Base-by-base conservation (phyloP, 805 yeast genomes). In the Ogataea minuta region DNA sequence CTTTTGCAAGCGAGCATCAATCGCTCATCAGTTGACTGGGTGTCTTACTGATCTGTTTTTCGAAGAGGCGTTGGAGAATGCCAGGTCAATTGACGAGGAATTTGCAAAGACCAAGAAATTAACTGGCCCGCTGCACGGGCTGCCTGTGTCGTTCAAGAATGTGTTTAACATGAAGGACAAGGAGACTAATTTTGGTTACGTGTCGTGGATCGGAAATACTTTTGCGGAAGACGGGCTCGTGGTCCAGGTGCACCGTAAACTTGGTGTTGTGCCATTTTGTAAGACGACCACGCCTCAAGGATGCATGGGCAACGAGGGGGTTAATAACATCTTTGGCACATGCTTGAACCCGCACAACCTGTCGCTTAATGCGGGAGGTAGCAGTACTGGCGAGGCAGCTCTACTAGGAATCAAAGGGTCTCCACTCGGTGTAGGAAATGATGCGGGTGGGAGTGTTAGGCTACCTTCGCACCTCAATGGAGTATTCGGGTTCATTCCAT, bases 341-440 rank as follows among this genome's bases (percentile, higher is more conserved):
- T 67, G 79, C 5, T 56, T 66, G 44, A 77, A 77, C 50, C 71
- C 81, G 0, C 59, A 60, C 55, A 76, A 78, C 46, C 60, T 74
- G 31, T 58, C 66, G 17, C 63, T 77, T 41, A 68, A 79, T 11
- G 69, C 77, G 4, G 82, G 83, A 41, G 84, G 84, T 7, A 72
- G 79, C 3, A 72, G 80, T 7, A 76, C 80, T 13, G 84, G 84
- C 30, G 84, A 78, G 55, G 80, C 81, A 37, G 74, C 81, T 0
- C 52, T 76, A 37, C 67, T 76, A 25, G 77, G 71, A 2, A 64
- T 72, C 54, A 71, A 68, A 34, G 83, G 79, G 4, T 70, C 80
- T 9, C 69, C 73, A 1, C 46, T 78, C 25, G 86, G 83, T 4
- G 60, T 77, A 31, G 83, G 84, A 8, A 72, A 81, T 11, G 84